phyloP scores from a whole-genome alignment of 345 rosid genomes.

The Corymbia maculata region DNA sequence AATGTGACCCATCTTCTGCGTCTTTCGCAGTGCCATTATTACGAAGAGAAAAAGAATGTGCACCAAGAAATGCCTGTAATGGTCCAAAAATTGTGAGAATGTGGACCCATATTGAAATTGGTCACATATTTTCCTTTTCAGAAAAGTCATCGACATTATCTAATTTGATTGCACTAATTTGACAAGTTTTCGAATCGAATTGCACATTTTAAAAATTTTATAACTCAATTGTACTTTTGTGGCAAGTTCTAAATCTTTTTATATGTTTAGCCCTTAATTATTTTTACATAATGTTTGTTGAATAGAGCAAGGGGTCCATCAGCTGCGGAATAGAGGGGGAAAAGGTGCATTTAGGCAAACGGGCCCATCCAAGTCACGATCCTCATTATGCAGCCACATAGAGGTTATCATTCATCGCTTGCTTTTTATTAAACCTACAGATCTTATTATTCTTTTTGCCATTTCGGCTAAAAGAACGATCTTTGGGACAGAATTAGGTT shows the following conservation, averaged over 20 bases:
- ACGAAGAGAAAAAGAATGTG: not conserved
- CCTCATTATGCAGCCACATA: not conserved
- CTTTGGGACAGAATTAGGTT: not conserved
- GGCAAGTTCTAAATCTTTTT: accelerated
- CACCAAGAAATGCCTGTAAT: not conserved
- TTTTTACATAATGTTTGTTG: not conserved
- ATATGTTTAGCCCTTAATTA: accelerated
- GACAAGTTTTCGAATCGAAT: not conserved
- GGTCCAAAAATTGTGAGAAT: not conserved
- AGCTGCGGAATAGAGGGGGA: not conserved
- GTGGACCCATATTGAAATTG: not conserved
- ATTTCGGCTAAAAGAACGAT: not conserved
- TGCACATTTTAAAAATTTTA: not conserved
- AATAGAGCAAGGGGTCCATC: not conserved
- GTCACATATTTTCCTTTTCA: not conserved
- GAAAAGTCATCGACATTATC: not conserved
- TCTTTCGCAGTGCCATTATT: not conserved
- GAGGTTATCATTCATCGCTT: not conserved
- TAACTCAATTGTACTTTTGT: accelerated
- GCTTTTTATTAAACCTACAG: not conserved
- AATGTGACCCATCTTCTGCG: not conserved
- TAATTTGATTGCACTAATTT: not conserved
- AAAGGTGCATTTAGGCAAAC: not conserved
- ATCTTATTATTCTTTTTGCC: not conserved
- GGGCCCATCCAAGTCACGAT: not conserved